Evolutionary conservation across 1,139 yeast species (phyloP).

Genomic region (Spencermartinsiella ligniputridi): DNA sequence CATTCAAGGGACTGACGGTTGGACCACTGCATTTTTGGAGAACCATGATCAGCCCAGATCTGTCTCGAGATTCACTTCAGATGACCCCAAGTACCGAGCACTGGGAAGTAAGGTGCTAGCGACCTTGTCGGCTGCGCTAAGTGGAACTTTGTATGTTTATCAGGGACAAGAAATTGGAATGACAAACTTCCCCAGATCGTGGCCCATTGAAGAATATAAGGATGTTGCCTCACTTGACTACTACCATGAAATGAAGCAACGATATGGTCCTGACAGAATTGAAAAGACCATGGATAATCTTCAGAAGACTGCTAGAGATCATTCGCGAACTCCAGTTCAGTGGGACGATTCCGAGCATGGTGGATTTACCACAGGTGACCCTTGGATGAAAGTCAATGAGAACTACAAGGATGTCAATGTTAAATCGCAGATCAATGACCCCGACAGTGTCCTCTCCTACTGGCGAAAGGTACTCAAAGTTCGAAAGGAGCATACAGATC

Average conservation of each 20-base stretch:
- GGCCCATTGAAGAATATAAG: slow-evolving; percentile 48
- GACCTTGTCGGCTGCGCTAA: slow-evolving; percentile 42
- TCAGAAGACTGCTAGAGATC: slow-evolving; percentile 39
- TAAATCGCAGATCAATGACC: slow-evolving; percentile 44
- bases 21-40: slow-evolving; percentile 54
- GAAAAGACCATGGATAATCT: slow-evolving; percentile 30
- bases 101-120: slow-evolving; percentile 48
- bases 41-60: slow-evolving; percentile 57
- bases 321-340: slow-evolving; percentile 57
- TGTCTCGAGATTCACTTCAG: slow-evolving; percentile 46
- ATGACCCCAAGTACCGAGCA: slow-evolving; percentile 36
- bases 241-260: slow-evolving; percentile 28
- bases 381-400: slow-evolving; percentile 55
- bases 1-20: slow-evolving; percentile 48
- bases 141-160: slow-evolving; percentile 53
- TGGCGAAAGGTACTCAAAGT: slow-evolving; percentile 42
- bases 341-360: slow-evolving; percentile 46
- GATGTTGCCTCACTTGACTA: slow-evolving; percentile 48
- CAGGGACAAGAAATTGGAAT: slow-evolving; percentile 60
- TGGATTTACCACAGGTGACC: slow-evolving; percentile 48
- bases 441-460: slow-evolving; percentile 44
- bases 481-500: slow-evolving; percentile 45
- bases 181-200: slow-evolving; percentile 44
- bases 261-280: slow-evolving; percentile 32
- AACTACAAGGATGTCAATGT: slow-evolving; percentile 49